phyloP scores from a whole-genome alignment of 768 basidiomycete genomes.

The Suillus ampliporus region DNA sequence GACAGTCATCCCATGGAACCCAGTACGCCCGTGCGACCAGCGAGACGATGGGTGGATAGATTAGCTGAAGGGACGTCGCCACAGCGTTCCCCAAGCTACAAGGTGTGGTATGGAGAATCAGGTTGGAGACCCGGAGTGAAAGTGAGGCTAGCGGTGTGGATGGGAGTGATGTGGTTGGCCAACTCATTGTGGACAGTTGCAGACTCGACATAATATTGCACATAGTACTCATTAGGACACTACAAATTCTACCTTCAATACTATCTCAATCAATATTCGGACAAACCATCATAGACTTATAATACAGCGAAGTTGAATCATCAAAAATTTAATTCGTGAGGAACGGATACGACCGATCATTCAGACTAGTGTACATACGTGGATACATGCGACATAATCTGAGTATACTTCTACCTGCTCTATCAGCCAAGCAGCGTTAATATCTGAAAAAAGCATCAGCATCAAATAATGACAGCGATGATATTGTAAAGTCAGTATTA shows the following conservation, averaged over 20 bases:
- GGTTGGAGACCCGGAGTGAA: slow-evolving; percentile 47
- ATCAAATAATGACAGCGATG: slow-evolving; percentile 11
- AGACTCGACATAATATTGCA: slow-evolving; percentile 11
- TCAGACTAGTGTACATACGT: too few species aligned
- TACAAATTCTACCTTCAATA: too few species aligned
- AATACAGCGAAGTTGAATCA: not conserved
- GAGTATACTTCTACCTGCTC: too few species aligned
- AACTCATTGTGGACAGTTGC: slow-evolving; percentile 64
- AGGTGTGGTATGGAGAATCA: slow-evolving; percentile 36
- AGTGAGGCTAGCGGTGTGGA: slow-evolving; percentile 46
- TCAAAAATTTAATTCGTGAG: too few species aligned
- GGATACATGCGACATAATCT: too few species aligned
- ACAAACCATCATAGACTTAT: not conserved
- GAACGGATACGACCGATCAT: too few species aligned
- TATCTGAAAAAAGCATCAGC: slow-evolving; percentile 25
- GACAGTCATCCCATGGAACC: slow-evolving; percentile 41
- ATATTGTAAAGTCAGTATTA: slow-evolving; percentile 69
- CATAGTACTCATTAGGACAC: slow-evolving; percentile 3
- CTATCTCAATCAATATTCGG: not conserved
- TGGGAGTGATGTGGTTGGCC: slow-evolving; percentile 63
- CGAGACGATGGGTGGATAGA: slow-evolving; percentile 56
- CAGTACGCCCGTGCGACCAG: slow-evolving; percentile 44
- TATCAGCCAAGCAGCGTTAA: not conserved
- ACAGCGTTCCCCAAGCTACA: slow-evolving; percentile 29
- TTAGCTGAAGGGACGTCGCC: slow-evolving; percentile 42